phyloP scores from a whole-genome alignment of 2,329 filamentous ascomycete genomes.

The Ascochyta fabae region DNA sequence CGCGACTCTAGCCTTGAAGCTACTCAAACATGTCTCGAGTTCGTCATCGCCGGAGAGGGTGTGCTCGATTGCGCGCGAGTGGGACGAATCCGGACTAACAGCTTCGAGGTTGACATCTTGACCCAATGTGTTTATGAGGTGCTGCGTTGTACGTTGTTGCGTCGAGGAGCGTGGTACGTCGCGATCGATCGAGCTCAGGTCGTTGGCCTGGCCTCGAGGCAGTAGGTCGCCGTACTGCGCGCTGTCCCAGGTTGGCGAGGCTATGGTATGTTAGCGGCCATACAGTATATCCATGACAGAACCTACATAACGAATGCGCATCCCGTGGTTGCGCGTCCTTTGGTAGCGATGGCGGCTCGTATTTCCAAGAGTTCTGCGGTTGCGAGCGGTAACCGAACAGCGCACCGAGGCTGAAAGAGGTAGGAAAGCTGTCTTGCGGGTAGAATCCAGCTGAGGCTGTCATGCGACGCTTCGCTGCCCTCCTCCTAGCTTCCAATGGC shows the following conservation, averaged over 20 bases:
- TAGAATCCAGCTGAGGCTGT: constrained; percentile 53
- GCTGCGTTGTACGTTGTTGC: not conserved
- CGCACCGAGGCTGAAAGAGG: constrained; percentile 36
- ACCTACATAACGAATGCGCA: constrained; percentile 23
- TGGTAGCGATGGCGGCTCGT: constrained; percentile 42
- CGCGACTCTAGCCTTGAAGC: constrained; percentile 1
- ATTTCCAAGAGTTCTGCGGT: constrained; percentile 39
- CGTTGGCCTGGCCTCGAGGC: not conserved
- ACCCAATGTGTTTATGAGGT: not conserved
- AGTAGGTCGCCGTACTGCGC: not conserved
- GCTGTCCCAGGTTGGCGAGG: not conserved
- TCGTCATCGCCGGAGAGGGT: not conserved
- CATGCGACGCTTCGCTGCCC: constrained; percentile 63
- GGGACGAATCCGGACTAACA: not conserved
- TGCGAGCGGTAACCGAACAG: constrained; percentile 37
- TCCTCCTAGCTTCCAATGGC: constrained; percentile 65
- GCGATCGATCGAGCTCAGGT: not conserved
- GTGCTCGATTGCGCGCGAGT: not conserved
- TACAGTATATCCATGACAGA: not conserved
- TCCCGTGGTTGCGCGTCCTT: constrained; percentile 18
- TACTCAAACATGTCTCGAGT: not conserved
- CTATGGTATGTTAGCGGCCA: constrained; percentile 2
- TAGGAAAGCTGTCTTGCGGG: constrained; percentile 29
- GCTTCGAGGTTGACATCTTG: not conserved
- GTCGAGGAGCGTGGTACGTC: not conserved